A percentile compares a stretch with the other conserved stretches of the same genome.
Conservation (phyloP, 2,329 filamentous ascomycete species). For the Geoglossum cookeanum region DNA sequence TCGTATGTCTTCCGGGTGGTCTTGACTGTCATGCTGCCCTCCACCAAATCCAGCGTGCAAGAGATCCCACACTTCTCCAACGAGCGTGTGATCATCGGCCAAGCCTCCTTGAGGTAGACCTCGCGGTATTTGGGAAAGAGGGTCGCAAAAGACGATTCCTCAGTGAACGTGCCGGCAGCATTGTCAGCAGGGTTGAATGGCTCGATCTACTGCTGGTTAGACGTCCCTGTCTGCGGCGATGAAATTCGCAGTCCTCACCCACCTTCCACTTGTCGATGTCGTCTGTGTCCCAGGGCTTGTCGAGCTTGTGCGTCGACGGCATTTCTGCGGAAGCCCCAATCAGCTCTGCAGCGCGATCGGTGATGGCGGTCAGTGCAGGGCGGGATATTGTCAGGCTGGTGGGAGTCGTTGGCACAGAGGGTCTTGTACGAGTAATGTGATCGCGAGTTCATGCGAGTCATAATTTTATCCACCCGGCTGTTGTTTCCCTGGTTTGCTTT, state of each 20-base stretch:
- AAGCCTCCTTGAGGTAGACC: constrained; percentile 77
- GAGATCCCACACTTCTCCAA: constrained; percentile 78
- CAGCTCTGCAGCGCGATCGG: neutral
- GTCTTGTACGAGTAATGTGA: neutral
- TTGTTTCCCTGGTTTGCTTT: neutral
- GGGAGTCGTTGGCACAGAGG: neutral
- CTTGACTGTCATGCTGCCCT: constrained; percentile 92
- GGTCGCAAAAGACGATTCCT: constrained; percentile 77
- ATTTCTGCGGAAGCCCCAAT: constrained; percentile 27
- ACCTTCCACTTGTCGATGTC: constrained; percentile 96
- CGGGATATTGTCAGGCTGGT: neutral
- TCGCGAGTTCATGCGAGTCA: neutral
- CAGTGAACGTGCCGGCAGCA: constrained; percentile 62
- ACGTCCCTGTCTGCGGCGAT: neutral
- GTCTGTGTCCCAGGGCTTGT: constrained; percentile 90
- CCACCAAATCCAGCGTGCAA: constrained; percentile 82
- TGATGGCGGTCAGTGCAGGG: neutral
- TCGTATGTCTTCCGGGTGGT: constrained; percentile 86
- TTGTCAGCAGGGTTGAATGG: constrained; percentile 77
- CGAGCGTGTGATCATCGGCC: constrained; percentile 74
- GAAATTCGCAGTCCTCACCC: constrained; percentile 2
- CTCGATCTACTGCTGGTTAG: constrained; percentile 37
- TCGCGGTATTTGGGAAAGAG: constrained; percentile 95
- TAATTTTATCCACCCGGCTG: neutral
- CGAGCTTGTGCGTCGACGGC: constrained; percentile 76